Base-by-base conservation (phyloP, 225 moss, liverwort and hornwort species). In the Pleurozium schreberi region DNA sequence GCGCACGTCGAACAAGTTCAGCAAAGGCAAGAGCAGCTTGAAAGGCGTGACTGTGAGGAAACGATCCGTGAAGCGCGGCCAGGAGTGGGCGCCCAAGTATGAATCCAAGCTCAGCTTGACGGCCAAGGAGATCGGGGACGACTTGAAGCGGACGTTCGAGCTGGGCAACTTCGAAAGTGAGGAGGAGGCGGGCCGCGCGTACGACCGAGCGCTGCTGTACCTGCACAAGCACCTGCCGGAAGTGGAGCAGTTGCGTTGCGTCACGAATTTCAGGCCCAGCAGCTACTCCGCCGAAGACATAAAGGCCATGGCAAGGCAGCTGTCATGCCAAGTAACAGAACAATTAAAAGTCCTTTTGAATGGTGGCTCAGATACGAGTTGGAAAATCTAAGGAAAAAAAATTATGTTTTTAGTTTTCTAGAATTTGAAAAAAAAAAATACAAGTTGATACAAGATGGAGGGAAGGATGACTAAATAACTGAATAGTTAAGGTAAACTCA, bases 201-300 rank as follows among this genome's bases (percentile, higher is more conserved):
- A 88, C 8, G 91, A 91, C 68, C n/a, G 52, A 12, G 91, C 82
- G 28, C 22, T 91, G 22, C 1, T 91, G 74, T 71, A 43, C 43
- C 71, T 71, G 71, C 16, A 71, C 43, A 16, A 71, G 71, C 28
- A 42, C 45, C 6, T 62, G 52, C 30, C 60, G 30, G 85, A 84
- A 11, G 65, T 18, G 14, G 42, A 81, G 25, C 49, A 50, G 66
- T 9, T 85, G 81, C 2, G 38, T 17, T 88, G 68, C 30, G 8
- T 77, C 8, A 91, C 91, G 5, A 88, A 91, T 36, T 91, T 30
- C 18, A 81, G 67, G 42, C 91, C 91, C 6, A 88, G 91, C 67
- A 76, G 8, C 61, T 88, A 86, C 21, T 66, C 75, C 31, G 16
- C 12, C 13, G 26, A 23, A 4, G 88, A 91, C 22, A 61, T 91